phyloP scores from a whole-genome alignment of 495 filamentous ascomycete species.

The Penicillium bovifimosum region DNA sequence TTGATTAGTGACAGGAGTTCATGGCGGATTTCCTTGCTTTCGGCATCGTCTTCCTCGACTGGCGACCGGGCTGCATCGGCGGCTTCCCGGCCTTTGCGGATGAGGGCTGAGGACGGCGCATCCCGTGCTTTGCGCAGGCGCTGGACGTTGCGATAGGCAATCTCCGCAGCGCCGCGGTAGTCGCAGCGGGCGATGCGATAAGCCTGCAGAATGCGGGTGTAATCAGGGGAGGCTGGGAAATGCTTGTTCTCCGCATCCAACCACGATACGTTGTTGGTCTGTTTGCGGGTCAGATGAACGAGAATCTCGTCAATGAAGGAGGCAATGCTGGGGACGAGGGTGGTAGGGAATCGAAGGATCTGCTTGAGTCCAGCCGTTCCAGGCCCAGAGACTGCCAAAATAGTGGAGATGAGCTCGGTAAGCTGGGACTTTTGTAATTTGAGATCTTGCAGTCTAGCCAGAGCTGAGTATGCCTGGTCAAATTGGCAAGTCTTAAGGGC shows the following conservation, averaged over 20 bases:
- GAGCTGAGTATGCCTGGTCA: slow-evolving; percentile 73
- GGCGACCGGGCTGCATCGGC: slow-evolving; percentile 48
- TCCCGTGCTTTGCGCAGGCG: slow-evolving; percentile 49
- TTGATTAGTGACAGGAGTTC: slow-evolving; percentile 86
- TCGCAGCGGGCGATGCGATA: slow-evolving; percentile 80
- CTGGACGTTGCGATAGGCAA: slow-evolving; percentile 62
- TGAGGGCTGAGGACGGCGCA: slow-evolving; percentile 40
- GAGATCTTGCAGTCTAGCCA: slow-evolving; percentile 63
- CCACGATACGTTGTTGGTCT: slow-evolving; percentile 31
- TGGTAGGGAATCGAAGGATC: slow-evolving; percentile 62
- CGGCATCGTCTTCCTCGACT: slow-evolving; percentile 50
- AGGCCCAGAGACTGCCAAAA: slow-evolving; percentile 62
- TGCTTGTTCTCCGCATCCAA: slow-evolving; percentile 30
- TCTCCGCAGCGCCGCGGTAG: slow-evolving; percentile 80
- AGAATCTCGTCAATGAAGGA: slow-evolving; percentile 74
- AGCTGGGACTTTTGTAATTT: slow-evolving; percentile 59
- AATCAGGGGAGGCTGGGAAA: slow-evolving; percentile 39
- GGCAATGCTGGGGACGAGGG: slow-evolving; percentile 63
- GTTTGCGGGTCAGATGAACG: slow-evolving; percentile 43
- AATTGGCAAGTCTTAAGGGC: slow-evolving; percentile 70
- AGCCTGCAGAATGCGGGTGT: slow-evolving; percentile 79
- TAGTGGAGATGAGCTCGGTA: slow-evolving; percentile 63
- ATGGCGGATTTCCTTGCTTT: slow-evolving; percentile 49
- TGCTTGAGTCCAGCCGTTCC: slow-evolving; percentile 45
- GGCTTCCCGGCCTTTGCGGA: slow-evolving; percentile 30